Conservation (phyloP, 176 grass and related monocot species). For the Aegilops sharonensis region DNA sequence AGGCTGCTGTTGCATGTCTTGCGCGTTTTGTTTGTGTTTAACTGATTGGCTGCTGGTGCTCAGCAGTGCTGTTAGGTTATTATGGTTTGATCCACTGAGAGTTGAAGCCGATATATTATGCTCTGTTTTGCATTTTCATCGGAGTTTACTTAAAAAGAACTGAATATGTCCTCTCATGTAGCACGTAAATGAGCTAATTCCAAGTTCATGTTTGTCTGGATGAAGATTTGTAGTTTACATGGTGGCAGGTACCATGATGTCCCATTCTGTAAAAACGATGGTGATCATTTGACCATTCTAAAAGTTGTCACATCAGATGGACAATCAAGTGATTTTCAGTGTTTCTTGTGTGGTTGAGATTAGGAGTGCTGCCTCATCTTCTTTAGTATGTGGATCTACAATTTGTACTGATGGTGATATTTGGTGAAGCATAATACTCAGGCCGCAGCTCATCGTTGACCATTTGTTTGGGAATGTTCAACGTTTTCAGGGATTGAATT, state of each 20-base stretch:
- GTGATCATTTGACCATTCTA: too few species aligned
- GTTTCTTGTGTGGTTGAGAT: too few species aligned
- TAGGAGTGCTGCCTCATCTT: too few species aligned
- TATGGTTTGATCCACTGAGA: background rate
- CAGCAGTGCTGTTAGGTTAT: background rate
- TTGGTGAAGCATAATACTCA: too few species aligned
- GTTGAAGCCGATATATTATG: background rate
- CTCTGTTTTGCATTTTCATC: background rate
- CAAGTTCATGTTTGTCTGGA: background rate
- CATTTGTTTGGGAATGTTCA: too few species aligned
- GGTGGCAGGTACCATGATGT: background rate
- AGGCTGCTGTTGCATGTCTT: background rate
- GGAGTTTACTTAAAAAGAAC: background rate
- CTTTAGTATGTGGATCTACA: background rate
- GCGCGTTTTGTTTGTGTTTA: background rate
- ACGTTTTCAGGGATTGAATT: too few species aligned
- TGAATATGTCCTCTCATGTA: background rate
- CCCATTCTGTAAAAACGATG: too few species aligned
- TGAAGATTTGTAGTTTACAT: background rate
- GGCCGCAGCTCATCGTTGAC: too few species aligned
- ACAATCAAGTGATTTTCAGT: too few species aligned
- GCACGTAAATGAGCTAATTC: background rate
- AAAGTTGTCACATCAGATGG: too few species aligned
- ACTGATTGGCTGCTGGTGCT: background rate
- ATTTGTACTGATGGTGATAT: background rate